phyloP scores from a whole-genome alignment of 495 filamentous ascomycete species.

The Hapsidospora chrysogenum region DNA sequence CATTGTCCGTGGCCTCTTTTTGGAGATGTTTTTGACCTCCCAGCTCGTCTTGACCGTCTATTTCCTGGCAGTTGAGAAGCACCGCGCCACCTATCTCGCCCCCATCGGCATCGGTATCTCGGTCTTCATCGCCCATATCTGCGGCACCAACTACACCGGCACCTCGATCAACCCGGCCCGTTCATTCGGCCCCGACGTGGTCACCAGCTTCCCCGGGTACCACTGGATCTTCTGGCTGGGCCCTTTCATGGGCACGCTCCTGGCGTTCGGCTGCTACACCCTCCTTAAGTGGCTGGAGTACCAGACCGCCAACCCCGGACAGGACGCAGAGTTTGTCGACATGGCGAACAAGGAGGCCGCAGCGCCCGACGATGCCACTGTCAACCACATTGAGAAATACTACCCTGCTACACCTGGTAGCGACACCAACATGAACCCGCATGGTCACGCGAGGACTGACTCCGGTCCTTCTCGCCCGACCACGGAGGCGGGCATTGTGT shows the following conservation, averaged over 20 bases:
- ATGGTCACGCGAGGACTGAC: too few species aligned
- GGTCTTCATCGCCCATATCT: slow-evolving; percentile 34
- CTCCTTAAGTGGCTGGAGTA: slow-evolving; percentile 43
- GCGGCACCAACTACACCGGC: slow-evolving; percentile 54
- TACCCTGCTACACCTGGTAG: too few species aligned
- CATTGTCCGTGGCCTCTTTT: slow-evolving; percentile 31
- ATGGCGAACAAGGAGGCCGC: too few species aligned
- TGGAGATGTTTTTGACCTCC: slow-evolving; percentile 36
- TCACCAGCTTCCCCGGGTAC: slow-evolving; percentile 41
- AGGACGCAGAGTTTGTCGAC: too few species aligned
- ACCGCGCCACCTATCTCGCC: slow-evolving; percentile 33
- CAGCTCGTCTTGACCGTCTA: slow-evolving; percentile 38
- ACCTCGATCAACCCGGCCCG: slow-evolving; percentile 59
- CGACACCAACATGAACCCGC: too few species aligned
- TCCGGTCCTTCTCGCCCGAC: too few species aligned
- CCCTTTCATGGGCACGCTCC: slow-evolving; percentile 21
- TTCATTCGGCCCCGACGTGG: slow-evolving; percentile 52
- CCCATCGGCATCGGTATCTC: slow-evolving; percentile 36
- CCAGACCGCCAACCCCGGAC: slow-evolving; percentile 38
- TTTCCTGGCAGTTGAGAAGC: slow-evolving; percentile 41
- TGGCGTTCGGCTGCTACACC: slow-evolving; percentile 42
- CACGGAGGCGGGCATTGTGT: too few species aligned
- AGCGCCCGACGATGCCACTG: too few species aligned
- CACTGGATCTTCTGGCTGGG: slow-evolving; percentile 45
- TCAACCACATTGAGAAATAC: too few species aligned